Evolutionary conservation across 495 filamentous ascomycete genomes (phyloP).

Genomic region (Echria macrotheca): DNA sequence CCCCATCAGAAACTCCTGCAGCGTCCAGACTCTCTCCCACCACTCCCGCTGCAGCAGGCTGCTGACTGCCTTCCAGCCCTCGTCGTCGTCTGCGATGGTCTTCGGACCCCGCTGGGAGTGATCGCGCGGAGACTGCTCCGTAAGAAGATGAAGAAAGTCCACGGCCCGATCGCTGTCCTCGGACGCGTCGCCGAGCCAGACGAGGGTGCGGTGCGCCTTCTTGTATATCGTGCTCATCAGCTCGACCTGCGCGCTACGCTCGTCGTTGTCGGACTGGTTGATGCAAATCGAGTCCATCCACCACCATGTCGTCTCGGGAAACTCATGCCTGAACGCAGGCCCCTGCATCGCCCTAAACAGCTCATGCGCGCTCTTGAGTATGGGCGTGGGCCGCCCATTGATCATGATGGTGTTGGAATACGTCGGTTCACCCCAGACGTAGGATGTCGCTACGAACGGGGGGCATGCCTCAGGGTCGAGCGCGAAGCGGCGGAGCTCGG

Average conservation of each 20-base stretch:
- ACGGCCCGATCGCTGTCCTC: constrained; percentile 8
- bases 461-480: neutral
- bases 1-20: constrained; percentile 7
- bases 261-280: constrained; percentile 21
- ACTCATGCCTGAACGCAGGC: neutral
- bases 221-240: constrained; percentile 25
- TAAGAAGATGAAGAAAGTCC: neutral
- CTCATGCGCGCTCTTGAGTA: neutral
- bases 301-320: constrained; percentile 5
- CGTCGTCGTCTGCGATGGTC: neutral
- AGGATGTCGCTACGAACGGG: constrained; percentile 8
- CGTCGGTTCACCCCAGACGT: constrained; percentile 3
- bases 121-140: neutral
- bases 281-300: constrained; percentile 30
- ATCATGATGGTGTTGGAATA: neutral
- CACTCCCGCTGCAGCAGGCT: neutral
- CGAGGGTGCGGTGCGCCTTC: constrained; percentile 17
- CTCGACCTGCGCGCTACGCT: constrained; percentile 23
- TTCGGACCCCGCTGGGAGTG: too few relatives aligned
- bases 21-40: constrained; percentile 10
- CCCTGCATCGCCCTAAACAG: constrained; percentile 1
- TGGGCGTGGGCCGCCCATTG: neutral
- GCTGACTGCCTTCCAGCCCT: constrained; percentile 1
- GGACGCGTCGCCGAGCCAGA: constrained; percentile 27
- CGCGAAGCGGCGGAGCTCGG: neutral